Conservation (phyloP, 1,284 basidiomycete genomes). For the Ganoderma multipileum region DNA sequence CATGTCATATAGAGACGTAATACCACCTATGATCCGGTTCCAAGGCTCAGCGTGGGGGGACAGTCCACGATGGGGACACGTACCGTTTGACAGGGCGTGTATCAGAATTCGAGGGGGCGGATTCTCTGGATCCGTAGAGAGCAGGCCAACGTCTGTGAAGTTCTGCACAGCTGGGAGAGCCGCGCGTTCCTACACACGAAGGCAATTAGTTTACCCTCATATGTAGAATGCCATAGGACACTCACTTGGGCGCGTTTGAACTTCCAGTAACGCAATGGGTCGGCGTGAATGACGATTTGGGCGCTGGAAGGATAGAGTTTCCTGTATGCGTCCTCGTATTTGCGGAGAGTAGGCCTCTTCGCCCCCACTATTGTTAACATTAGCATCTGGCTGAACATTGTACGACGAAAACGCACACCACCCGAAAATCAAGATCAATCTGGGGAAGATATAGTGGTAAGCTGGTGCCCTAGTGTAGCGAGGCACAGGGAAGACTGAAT, state of each 20-base stretch:
- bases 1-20: slow-evolving; percentile 14
- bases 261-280: slow-evolving; percentile 22
- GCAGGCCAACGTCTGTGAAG: neutral
- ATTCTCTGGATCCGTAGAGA: neutral
- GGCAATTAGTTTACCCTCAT: neutral
- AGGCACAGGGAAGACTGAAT: neutral
- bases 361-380: slow-evolving; percentile 16
- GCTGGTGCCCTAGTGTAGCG: no score
- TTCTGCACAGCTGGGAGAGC: slow-evolving; percentile 8
- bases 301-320: slow-evolving; percentile 20
- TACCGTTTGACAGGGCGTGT: slow-evolving; percentile 23
- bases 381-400: neutral
- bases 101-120: slow-evolving; percentile 17
- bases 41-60: neutral
- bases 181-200: slow-evolving; percentile 4
- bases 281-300: slow-evolving; percentile 18
- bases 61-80: neutral
- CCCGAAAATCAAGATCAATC: slow-evolving; percentile 19
- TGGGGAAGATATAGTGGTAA: neutral
- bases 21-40: slow-evolving; percentile 9
- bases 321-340: slow-evolving; percentile 17
- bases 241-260: slow-evolving; percentile 3
- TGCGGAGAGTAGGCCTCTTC: slow-evolving; percentile 15
- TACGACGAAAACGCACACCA: slow-evolving; percentile 13
- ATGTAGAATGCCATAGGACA: neutral